These are phyloP conservation scores for Poa pratensis DNA, from an alignment of 176 grass and related monocot species.

Conservation along the genomic window DNA sequence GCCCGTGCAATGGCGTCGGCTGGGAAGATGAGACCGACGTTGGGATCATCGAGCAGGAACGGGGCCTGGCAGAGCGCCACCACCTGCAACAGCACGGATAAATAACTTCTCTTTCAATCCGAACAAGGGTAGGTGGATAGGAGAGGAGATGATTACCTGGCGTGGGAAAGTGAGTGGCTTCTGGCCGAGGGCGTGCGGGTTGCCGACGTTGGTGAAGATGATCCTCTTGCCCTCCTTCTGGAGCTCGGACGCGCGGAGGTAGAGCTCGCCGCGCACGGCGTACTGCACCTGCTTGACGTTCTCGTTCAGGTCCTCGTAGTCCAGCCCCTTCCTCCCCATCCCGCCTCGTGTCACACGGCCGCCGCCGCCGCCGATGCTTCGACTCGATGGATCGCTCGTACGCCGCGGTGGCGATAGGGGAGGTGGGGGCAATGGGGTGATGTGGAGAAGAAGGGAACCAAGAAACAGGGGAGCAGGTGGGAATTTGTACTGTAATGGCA, in stretches of 20 bases:
- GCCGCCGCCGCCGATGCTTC: too few relatives aligned
- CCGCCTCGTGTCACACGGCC: not conserved
- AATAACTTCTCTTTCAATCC: not conserved
- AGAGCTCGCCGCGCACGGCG: conserved; percentile 97
- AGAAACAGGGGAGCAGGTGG: conserved; percentile 50
- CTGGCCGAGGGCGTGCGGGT: conserved; percentile 96
- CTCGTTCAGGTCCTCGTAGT: conserved; percentile 94
- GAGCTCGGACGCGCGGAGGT: conserved; percentile 94
- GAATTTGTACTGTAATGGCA: conserved; percentile 53
- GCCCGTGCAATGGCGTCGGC: conserved; percentile 92
- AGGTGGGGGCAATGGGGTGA: not conserved
- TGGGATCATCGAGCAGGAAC: conserved; percentile 93
- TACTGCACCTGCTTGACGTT: conserved; percentile 92
- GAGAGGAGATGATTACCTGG: conserved; percentile 58
- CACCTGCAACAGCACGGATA: conserved; percentile 54
- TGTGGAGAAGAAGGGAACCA: conserved; percentile 37
- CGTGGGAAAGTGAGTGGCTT: conserved; percentile 96
- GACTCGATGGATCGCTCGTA: not conserved
- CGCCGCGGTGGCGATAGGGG: not conserved
- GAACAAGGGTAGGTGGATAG: not conserved
- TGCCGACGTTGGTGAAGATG: conserved; percentile 99
- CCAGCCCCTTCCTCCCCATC: conserved; percentile 71
- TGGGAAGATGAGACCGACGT: conserved; percentile 90
- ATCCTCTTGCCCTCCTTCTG: conserved; percentile 99
- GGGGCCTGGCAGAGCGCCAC: conserved; percentile 96